phyloP scores from a whole-genome alignment of 768 basidiomycete species.

The Cyathus striatus region DNA sequence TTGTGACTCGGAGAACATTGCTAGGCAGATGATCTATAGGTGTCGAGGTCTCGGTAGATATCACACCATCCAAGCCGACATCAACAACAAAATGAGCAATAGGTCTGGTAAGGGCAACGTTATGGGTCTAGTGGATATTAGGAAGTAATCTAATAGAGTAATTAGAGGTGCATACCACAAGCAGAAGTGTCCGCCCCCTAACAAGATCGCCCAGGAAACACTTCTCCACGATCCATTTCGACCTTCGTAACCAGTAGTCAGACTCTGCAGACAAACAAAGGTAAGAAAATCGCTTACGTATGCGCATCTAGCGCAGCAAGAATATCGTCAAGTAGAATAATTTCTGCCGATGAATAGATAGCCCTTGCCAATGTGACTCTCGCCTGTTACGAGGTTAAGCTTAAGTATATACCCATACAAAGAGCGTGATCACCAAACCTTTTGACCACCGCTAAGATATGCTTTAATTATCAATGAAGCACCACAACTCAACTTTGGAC shows the following conservation, averaged over 20 bases:
- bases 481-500: too few species aligned
- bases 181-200: constrained; percentile 70
- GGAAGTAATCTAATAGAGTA: not conserved
- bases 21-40: too few species aligned
- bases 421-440: not conserved
- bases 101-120: constrained; percentile 43
- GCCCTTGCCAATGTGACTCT: constrained; percentile 39
- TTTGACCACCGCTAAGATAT: constrained; percentile 2
- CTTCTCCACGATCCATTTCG: constrained; percentile 73
- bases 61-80: constrained; percentile 46
- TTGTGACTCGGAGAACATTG: too few species aligned
- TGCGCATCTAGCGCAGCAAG: constrained; percentile 51
- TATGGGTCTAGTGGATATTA: constrained; percentile 30
- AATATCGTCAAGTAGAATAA: constrained; percentile 70
- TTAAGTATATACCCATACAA: not conserved
- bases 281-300: constrained; percentile 11
- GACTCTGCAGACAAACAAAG: not conserved
- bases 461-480: too few species aligned
- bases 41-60: constrained; percentile 33
- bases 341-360: constrained; percentile 44
- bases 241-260: constrained; percentile 55
- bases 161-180: constrained; percentile 46
- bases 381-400: constrained; percentile 32
- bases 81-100: constrained; percentile 54
- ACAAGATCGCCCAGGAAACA: constrained; percentile 77